Evolutionary conservation across 2,329 filamentous ascomycete genomes (phyloP), one percentile per base, ranked within the genome.

Genomic region (Exophiala lecanii-corni): DNA sequence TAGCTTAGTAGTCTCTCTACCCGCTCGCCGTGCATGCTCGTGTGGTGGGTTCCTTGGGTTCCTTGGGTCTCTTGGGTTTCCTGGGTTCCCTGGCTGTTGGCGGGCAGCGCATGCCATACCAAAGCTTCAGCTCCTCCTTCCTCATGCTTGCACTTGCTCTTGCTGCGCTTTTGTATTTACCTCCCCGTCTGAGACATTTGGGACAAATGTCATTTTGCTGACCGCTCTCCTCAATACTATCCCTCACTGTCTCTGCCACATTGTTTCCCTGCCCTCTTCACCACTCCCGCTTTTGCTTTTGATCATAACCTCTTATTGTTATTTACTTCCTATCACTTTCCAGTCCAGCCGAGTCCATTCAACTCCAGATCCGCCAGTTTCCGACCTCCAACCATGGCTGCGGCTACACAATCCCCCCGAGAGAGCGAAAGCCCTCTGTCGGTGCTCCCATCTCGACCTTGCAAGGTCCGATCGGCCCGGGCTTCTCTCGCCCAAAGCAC

Each of bases 401-500:
- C 48, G 31, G 44, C 35, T 20, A 36, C 41, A n/a, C 15, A 56
- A 30, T 60, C 64, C 9, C 65, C n/a, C 68, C 70, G 30, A 78
- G 87, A 54, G 82, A 95, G 74, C 83, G 89, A 56, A 85, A 79
- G 55, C 88, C 86, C 45, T 94, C 88, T 15, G 83, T 78, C 45
- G 81, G 84, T 54, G 86, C 86, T 56, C 89, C 89, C 35, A 82
- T 96, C 56, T 79, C 86, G 53, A 88, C 95, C 62, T 82, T 97
- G 50, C 76, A 86, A 65, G 89, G 89, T 53, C 83, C 86, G 13
- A 80, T 96, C 44, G 84, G 84, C n/a, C 88, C 89, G 30, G 83
- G 82, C 31, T 91, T 94, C 62, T 82, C 68, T 80, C 78, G 92
- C 49, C 92, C 92, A 34, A 98, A 97, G 72, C 92, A 98, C 72